Base-by-base conservation (phyloP, 176 grass and related monocot species). In the Hyparrhenia diplandra region DNA sequence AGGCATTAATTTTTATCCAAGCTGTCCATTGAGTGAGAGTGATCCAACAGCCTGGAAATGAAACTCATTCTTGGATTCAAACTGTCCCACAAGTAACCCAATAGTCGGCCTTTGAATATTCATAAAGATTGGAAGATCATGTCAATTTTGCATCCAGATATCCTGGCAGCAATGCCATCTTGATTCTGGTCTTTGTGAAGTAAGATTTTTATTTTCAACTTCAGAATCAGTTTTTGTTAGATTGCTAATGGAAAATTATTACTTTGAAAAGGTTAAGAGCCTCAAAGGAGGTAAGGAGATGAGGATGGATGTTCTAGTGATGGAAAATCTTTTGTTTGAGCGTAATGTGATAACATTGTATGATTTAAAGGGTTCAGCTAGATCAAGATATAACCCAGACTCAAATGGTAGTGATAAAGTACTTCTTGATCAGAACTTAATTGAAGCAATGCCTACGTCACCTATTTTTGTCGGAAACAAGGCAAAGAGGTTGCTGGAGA, bases 321-420 rank as follows among this genome's bases (percentile, higher is more conserved):
- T 99, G 96, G 96, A 99, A 92, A 99, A 99, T 93, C 96, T 99
- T 85, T 47, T 95, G 71, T 99, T 95, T 79, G 88, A 88, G 67
- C 91, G 92, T 14, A 77, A 86, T 61, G 78, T 99, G 75, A 95
- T 85, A 76, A 93, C 92, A 73, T 80, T 95, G 80, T 99, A 99
- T 80, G 96, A 99, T 80, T 86, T 99, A 46, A 99, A 99, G 80
- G 96, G 96, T 62, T 99, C 96, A 13, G 68, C 90, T 81, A 85
- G 96, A 82, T 99, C 96, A 85, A 90, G 96, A 78, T 99, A 99
- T 85, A 95, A 99, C 59, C 88, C 96, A 5, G 93, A 99, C 62
- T 93, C 96, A 13, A 95, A 79, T 30, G 96, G 96, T 75, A 93
- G 85, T 5, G 89, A 99, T 64, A 99, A 93, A 90, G 96, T 99